Evolutionary conservation across 1,139 yeast species (phyloP), one percentile per base, ranked within the genome.

Genomic region (Suhomyces chickasaworum): DNA sequence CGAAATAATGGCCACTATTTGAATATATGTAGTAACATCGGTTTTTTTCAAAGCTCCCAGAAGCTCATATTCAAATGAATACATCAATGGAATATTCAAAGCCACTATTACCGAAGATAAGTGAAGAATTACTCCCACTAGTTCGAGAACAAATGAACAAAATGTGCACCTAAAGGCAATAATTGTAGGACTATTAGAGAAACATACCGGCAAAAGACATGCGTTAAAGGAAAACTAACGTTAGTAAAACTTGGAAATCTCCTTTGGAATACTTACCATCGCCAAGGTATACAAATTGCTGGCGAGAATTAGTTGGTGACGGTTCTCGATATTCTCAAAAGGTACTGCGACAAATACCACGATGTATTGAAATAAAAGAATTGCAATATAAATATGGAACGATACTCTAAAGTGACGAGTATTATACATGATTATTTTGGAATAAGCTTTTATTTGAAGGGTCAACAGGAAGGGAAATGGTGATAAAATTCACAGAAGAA

Each of bases 311-410:
- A 53, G 1, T 59, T 45, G 0, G 82, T 35, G 81, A 22, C 77
- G 57, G 44, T 74, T 67, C 27, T 64, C 66, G 7, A 78, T 67
- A 15, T 65, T 70, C 17, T 76, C 75, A 50, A 72, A 73, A 1
- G 81, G 79, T 30, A 75, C 69, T 2, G 71, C 66, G 17, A 66
- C 58, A 50, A 71, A 78, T 36, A 72, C 64, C 25, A 67, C 56
- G 3, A 74, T 51, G 43, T 77, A 71, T 51, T 77, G 77, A 1
- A 62, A 48, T 29, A 74, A 50, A 48, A 77, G 60, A 18, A 65
- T 55, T 0, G 61, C 57, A 21, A 72, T 51, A 52, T 70, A 73
- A 4, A 57, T 34, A 10, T 27, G 34, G 33, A 42, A 37, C 25
- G 17, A 12, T 8, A 36, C 8, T n/a, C 36, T 29, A 17, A 29